Evolutionary conservation across 495 filamentous ascomycete genomes (phyloP).

Genomic region (Penicillium canescens): DNA sequence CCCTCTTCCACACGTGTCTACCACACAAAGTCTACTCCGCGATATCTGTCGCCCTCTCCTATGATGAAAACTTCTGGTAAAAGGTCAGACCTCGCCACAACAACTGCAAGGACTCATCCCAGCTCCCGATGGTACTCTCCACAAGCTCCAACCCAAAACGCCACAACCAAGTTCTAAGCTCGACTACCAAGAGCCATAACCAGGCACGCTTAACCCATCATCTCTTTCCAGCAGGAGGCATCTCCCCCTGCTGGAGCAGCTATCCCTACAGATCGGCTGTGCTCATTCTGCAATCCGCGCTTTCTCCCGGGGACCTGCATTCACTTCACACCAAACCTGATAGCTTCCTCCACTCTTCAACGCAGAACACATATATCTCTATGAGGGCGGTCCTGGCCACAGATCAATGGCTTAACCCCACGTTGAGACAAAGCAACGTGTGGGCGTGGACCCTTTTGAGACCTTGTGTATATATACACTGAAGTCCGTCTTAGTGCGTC

Average conservation of each 20-base stretch:
- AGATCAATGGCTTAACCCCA: not conserved
- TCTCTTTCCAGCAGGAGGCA: not conserved
- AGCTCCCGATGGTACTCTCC: constrained; percentile 27
- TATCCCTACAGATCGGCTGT: not conserved
- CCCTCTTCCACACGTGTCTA: not conserved
- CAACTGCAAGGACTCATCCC: constrained; percentile 10
- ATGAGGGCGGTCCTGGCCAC: not conserved
- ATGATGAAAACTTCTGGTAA: constrained; percentile 63
- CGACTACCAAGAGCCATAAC: not conserved
- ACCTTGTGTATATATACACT: not conserved
- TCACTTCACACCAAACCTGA: not conserved
- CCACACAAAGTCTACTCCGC: constrained; percentile 1
- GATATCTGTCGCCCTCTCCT: constrained; percentile 29
- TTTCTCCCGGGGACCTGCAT: not conserved
- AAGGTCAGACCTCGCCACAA: constrained; percentile 56
- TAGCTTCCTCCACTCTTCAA: not conserved
- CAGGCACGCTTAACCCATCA: not conserved
- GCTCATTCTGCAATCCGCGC: not conserved
- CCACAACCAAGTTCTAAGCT: constrained; percentile 6
- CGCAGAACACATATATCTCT: constrained; percentile 6
- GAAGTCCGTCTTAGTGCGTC: not conserved
- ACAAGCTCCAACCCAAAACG: not conserved
- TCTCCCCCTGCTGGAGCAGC: not conserved
- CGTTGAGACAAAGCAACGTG: not conserved
- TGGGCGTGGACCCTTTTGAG: not conserved